Evolutionary conservation across 1,284 basidiomycete genomes (phyloP).

Genomic region (Coniferiporia weirii): DNA sequence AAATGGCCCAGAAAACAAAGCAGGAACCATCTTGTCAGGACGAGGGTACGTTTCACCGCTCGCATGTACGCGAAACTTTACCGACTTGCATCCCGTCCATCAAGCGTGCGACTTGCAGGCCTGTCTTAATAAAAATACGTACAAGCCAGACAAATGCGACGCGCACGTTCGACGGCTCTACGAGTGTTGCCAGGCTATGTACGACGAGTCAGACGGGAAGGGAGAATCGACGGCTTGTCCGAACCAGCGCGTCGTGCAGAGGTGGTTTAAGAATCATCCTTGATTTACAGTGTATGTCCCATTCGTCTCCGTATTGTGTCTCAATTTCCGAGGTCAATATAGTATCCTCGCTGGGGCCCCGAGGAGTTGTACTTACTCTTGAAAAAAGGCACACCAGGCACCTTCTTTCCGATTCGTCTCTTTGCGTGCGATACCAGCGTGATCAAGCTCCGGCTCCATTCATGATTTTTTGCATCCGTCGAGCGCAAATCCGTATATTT

Average conservation of each 20-base stretch:
- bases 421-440: too few relatives aligned
- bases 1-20: background rate
- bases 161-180: conserved; percentile 57
- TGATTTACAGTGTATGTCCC: too few relatives aligned
- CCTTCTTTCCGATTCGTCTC: too few relatives aligned
- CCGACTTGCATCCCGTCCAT: background rate
- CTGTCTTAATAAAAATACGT: conserved; percentile 61
- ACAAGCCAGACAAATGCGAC: conserved; percentile 59
- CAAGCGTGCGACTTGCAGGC: conserved; percentile 58
- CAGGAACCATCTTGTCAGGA: conserved; percentile 25
- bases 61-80: background rate
- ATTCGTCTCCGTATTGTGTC: too few relatives aligned
- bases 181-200: conserved; percentile 54
- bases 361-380: too few relatives aligned
- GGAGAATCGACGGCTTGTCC: conserved; percentile 62
- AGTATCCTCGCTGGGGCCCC: too few relatives aligned
- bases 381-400: too few relatives aligned
- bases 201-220: conserved; percentile 27
- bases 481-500: too few relatives aligned
- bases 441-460: too few relatives aligned
- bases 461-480: too few relatives aligned
- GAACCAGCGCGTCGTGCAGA: conserved; percentile 42
- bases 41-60: conserved; percentile 24
- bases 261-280: conserved; percentile 46
- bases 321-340: too few relatives aligned